Conservation (phyloP, 192 early-diverging fungal species). For the Chytriomyces sp. region DNA sequence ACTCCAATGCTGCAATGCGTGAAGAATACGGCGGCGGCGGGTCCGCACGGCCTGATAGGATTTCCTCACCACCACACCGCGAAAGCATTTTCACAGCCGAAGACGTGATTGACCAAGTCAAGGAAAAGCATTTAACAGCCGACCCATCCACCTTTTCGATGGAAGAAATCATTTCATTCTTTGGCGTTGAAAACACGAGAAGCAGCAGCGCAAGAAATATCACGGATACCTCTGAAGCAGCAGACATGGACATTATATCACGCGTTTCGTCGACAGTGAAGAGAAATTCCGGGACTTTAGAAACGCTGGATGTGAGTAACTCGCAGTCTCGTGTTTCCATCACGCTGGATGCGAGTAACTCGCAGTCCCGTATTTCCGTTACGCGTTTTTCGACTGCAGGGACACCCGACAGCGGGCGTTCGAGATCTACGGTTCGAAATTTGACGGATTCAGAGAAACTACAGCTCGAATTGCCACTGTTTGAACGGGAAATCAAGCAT, state of each 20-base stretch:
- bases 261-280: no score
- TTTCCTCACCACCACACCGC: neutral
- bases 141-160: neutral
- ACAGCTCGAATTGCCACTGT: slow-evolving; percentile 42
- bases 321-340: no score
- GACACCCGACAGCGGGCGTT: neutral
- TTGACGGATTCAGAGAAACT: slow-evolving; percentile 19
- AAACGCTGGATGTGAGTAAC: neutral
- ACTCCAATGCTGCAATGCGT: neutral
- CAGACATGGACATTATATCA: neutral
- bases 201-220: neutral
- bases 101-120: slow-evolving; percentile 32
- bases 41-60: no score
- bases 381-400: neutral
- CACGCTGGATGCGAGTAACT: neutral
- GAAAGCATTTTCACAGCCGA: slow-evolving; percentile 26
- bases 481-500: slow-evolving; percentile 45
- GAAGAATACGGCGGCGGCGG: neutral
- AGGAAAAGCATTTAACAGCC: neutral
- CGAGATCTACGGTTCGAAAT: neutral
- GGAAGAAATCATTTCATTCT: slow-evolving; percentile 1
- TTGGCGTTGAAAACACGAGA: neutral
- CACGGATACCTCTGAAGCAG: neutral
- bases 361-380: neutral
- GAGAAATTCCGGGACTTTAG: no score